Base-by-base conservation (phyloP, 176 grass and related monocot genomes). In the Pontederia paniculata region DNA sequence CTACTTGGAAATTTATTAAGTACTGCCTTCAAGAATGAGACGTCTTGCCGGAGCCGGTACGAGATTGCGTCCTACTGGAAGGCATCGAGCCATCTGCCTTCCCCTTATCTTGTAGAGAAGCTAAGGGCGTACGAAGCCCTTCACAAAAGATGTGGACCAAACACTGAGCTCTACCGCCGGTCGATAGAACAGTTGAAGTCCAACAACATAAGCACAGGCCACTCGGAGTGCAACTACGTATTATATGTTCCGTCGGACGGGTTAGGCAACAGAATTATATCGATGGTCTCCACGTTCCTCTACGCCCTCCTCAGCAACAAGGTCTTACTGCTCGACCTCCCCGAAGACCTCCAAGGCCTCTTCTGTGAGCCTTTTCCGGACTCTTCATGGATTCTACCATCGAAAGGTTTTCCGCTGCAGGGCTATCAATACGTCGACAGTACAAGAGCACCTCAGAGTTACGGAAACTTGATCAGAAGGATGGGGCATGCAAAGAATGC, bases 1-100 rank as follows among this genome's bases (percentile, higher is more conserved):
- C 17, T 62, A 6, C 42, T 62, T 1, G 58, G 58, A 15, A 43
- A 43, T 14, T 43, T 62, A 9, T 43, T 62, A 4, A 62, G 58
- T 6, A 37, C 58, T 17, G n/a, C 15, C 17, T 62, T 62, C 17
- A 18, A 62, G 17, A 17, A n/a, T n/a, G n/a, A n/a, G n/a, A n/a
- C n/a, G n/a, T n/a, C n/a, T n/a, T n/a, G n/a, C n/a, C n/a, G n/a
- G 8, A 62, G 58, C 58, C 58, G 58, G 18, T 62, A 62, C 17
- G 10, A 62, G 42, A 21, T 43, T 19, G 41, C 58, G 9, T 43
- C 44, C 19, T 62, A 45, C 42, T 62, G 42, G 42, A 15, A 20
- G 23, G 14, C 55, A 2, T 62, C 58, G 9, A 45, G 45, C 16
- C 58, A 46, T 43, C 44, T 17, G 6, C 58, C 58, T 8, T 62